Conservation (phyloP, 2,329 filamentous ascomycete genomes). For the Diplodia scrobiculata region DNA sequence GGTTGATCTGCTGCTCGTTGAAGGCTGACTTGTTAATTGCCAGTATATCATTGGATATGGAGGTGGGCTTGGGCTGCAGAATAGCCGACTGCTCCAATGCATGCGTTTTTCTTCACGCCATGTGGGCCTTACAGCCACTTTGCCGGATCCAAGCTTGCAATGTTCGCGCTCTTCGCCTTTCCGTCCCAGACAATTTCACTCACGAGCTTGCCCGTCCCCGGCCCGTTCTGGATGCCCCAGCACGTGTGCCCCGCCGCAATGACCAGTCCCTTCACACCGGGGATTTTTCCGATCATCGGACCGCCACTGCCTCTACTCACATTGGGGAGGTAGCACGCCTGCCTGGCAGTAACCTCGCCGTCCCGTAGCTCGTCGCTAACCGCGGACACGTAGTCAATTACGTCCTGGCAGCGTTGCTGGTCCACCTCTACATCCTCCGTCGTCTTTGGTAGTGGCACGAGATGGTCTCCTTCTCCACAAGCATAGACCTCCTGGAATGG, state of each 20-base stretch:
- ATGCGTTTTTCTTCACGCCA: not conserved
- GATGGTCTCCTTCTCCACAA: slow-evolving; percentile 83
- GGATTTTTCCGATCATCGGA: slow-evolving; percentile 75
- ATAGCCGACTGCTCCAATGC: not conserved
- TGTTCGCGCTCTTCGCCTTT: slow-evolving; percentile 46
- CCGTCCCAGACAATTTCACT: slow-evolving; percentile 53
- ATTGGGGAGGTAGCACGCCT: slow-evolving; percentile 92
- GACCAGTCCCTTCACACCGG: slow-evolving; percentile 68
- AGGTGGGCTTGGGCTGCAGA: not conserved
- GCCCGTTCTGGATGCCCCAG: slow-evolving; percentile 97
- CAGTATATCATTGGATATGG: not conserved
- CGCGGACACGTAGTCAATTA: slow-evolving; percentile 73
- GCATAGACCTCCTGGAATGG: slow-evolving; percentile 90
- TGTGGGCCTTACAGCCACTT: slow-evolving; percentile 32
- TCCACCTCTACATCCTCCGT: slow-evolving; percentile 77
- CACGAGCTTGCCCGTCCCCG: slow-evolving; percentile 65
- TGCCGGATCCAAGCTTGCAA: slow-evolving; percentile 48
- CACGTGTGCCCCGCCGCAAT: slow-evolving; percentile 91
- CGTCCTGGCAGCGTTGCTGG: slow-evolving; percentile 75
- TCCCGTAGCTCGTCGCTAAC: slow-evolving; percentile 55
- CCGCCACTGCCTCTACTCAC: slow-evolving; percentile 63
- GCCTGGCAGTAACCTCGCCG: slow-evolving; percentile 66
- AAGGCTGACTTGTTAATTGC: not conserved
- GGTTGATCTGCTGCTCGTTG: not conserved
- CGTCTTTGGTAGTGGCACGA: slow-evolving; percentile 72